Percentiles rank a stretch among this genome's conserved stretches.
phyloP scores from a whole-genome alignment of 176 grass and related monocot genomes.

The Microstegium vimineum region DNA sequence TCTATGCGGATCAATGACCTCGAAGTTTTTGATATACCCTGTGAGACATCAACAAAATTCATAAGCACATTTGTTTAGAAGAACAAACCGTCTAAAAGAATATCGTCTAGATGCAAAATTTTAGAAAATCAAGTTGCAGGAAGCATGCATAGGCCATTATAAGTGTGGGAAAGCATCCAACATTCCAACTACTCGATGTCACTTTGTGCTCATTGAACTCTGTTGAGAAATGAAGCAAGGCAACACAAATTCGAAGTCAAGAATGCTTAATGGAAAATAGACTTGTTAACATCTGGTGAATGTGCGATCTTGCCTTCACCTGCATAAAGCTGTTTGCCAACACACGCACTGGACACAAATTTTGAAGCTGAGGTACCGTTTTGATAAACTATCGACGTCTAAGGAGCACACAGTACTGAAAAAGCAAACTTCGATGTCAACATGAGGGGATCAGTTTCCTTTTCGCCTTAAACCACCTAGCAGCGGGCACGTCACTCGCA shows the following conservation, averaged over 20 bases:
- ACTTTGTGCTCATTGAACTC: not conserved
- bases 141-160: not conserved
- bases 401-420: not conserved
- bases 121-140: not conserved
- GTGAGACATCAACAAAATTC: not conserved
- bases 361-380: not conserved
- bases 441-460: not conserved
- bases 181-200: not conserved
- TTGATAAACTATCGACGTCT: not conserved
- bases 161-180: not conserved
- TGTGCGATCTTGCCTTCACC: not conserved
- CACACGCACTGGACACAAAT: not conserved
- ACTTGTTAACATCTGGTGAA: not conserved
- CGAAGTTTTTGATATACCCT: constrained; percentile 91
- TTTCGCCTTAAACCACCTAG: not conserved
- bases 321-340: not conserved
- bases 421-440: not conserved
- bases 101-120: not conserved
- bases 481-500: not conserved
- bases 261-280: not conserved
- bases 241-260: not conserved
- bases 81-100: not conserved
- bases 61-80: not conserved
- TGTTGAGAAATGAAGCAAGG: not conserved
- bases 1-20: constrained; percentile 80